These are phyloP conservation scores for Zostera marina DNA, from an alignment of 116 monocot species.

Conservation along the genomic window DNA sequence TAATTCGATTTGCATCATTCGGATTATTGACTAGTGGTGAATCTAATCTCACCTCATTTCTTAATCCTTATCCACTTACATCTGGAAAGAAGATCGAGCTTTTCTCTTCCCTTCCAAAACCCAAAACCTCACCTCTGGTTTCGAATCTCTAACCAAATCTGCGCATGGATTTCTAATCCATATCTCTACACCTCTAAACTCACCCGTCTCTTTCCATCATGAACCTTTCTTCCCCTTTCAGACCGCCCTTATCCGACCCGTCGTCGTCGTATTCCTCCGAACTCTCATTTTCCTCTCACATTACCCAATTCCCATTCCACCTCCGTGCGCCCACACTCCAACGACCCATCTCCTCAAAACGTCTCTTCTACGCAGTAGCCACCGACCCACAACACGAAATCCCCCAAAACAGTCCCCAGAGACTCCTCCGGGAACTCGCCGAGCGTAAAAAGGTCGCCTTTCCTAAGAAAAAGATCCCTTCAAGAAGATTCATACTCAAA, in stretches of 20 bases:
- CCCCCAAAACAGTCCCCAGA: slow-evolving; percentile 62
- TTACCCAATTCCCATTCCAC: slow-evolving; percentile 14
- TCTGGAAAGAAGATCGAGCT: no score
- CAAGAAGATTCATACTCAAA: slow-evolving; percentile 77
- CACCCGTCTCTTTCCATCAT: not conserved
- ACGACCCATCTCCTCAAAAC: slow-evolving; percentile 5
- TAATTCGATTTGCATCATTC: no score
- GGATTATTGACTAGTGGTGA: no score
- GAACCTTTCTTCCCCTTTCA: slow-evolving; percentile 7
- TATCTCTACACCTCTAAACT: not conserved
- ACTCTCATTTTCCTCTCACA: slow-evolving; percentile 30
- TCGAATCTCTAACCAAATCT: no score
- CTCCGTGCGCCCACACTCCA: slow-evolving; percentile 8
- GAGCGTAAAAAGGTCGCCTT: slow-evolving; percentile 62
- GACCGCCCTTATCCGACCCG: slow-evolving; percentile 3
- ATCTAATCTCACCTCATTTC: no score
- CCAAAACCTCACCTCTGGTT: no score
- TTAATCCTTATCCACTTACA: no score
- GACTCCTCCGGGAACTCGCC: slow-evolving; percentile 74
- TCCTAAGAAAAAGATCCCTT: slow-evolving; percentile 62
- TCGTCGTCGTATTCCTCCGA: slow-evolving; percentile 5
- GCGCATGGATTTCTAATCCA: not conserved
- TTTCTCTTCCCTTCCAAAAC: no score
- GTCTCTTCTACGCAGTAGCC: slow-evolving; percentile 22
- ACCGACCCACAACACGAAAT: slow-evolving; percentile 11